Conservation (phyloP, 2,329 filamentous ascomycete genomes). For the Cladophialophora yegresii region DNA sequence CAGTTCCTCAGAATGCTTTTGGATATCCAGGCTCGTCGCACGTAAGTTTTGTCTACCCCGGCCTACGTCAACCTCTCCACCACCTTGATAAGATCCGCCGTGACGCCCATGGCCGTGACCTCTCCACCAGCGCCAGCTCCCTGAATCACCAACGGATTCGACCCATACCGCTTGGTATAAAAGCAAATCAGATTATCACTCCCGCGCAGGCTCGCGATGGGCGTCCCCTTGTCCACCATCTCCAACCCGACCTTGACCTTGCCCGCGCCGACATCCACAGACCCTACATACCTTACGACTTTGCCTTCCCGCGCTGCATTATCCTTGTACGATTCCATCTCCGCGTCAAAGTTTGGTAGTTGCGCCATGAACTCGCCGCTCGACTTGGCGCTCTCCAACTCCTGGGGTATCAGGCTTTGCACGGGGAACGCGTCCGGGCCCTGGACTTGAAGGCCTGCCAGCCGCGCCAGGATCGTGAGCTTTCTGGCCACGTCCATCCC, state of each 20-base stretch:
- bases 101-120: conserved; percentile 96
- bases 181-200: conserved; percentile 99
- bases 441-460: conserved; percentile 78
- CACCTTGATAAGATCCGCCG: conserved; percentile 89
- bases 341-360: conserved; percentile 77
- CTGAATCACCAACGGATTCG: conserved; percentile 89
- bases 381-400: conserved; percentile 73
- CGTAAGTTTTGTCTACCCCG: not conserved
- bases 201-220: conserved; percentile 91
- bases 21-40: not conserved
- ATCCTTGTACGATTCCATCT: conserved; percentile 87
- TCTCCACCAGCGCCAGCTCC: conserved; percentile 92
- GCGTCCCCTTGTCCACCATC: conserved; percentile 82
- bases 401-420: conserved; percentile 85
- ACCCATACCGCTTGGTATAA: conserved; percentile 92
- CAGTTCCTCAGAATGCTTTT: not conserved
- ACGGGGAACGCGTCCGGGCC: conserved; percentile 89
- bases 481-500: conserved; percentile 92
- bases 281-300: conserved; percentile 91
- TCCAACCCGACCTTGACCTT: conserved; percentile 89
- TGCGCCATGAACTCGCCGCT: conserved; percentile 83
- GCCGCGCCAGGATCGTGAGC: conserved; percentile 86
- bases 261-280: conserved; percentile 79
- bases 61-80: conserved; percentile 65
- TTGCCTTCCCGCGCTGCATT: conserved; percentile 84